phyloP scores from a whole-genome alignment of 441 rosid species.

The Syzygium malaccense region DNA sequence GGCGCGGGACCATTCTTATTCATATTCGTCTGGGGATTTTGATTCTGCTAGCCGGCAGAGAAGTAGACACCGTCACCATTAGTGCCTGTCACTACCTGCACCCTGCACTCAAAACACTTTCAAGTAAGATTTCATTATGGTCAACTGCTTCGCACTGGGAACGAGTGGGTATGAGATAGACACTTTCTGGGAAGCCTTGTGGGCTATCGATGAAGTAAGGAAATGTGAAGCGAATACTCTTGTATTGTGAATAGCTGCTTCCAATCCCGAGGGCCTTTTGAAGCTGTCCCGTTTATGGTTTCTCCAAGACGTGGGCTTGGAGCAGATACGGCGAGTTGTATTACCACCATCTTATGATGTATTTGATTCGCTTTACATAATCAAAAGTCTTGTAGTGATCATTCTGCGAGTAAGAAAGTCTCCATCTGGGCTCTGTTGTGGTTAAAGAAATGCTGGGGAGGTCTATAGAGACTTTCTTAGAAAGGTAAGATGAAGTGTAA shows the following conservation, averaged over 20 bases:
- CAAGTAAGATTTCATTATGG: neutral
- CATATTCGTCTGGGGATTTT: conserved; percentile 13
- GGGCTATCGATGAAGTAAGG: neutral
- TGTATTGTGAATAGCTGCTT: neutral
- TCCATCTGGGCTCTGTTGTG: neutral
- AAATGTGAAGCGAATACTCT: neutral
- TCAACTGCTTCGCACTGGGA: neutral
- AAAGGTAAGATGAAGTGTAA: neutral
- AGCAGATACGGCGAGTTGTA: neutral
- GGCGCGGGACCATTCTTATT: neutral
- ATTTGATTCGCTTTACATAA: neutral
- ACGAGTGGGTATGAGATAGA: neutral
- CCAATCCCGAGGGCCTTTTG: neutral
- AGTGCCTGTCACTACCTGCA: neutral
- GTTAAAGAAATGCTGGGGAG: neutral
- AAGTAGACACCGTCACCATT: conserved; percentile 10
- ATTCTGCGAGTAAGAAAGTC: neutral
- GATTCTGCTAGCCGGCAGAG: conserved; percentile 17
- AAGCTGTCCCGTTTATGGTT: neutral
- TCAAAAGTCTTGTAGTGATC: neutral
- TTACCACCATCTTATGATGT: neutral
- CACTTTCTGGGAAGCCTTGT: neutral
- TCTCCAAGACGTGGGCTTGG: neutral
- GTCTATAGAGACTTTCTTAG: neutral
- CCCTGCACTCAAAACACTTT: neutral